These are phyloP conservation scores for Colletotrichum orbiculare DNA, from an alignment of 2,329 filamentous ascomycete genomes.

Conservation along the genomic window DNA sequence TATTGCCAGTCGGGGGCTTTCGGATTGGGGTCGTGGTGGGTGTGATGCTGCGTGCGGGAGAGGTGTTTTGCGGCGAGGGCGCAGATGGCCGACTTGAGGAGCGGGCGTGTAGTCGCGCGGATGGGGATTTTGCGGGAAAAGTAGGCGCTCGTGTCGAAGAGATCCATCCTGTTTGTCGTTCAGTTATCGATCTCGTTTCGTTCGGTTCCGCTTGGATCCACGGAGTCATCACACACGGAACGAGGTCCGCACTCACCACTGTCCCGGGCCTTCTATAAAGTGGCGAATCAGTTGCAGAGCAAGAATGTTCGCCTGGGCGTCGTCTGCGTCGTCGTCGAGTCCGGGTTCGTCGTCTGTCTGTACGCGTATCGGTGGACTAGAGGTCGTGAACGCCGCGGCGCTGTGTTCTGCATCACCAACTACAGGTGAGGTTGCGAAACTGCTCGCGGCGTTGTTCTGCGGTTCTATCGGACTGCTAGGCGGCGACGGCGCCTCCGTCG, in stretches of 20 bases:
- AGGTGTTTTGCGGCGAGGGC: conserved; percentile 73
- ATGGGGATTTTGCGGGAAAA: conserved; percentile 70
- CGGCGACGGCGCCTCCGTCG: no score
- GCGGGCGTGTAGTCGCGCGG: conserved; percentile 60
- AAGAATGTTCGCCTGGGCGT: conserved; percentile 7
- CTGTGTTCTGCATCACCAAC: no score
- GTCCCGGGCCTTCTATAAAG: conserved; percentile 24
- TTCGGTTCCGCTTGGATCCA: no score
- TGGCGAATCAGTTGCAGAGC: conserved; percentile 7
- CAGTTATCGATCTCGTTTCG: no score
- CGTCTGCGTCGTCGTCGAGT: background rate
- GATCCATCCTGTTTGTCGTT: conserved; percentile 53
- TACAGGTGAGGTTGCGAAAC: no score
- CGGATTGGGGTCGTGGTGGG: conserved; percentile 53
- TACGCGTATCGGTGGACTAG: no score
- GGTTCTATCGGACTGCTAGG: no score
- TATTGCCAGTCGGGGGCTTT: conserved; percentile 1
- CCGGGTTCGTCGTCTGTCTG: background rate
- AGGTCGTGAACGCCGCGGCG: background rate
- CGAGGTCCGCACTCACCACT: background rate
- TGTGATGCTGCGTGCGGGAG: conserved; percentile 68
- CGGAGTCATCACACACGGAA: background rate
- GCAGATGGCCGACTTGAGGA: conserved; percentile 62
- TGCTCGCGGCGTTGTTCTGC: no score
- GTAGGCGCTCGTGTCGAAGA: conserved; percentile 66